Base-by-base conservation (phyloP, 2,329 filamentous ascomycete species). In the Phyllosticta capitalensis region DNA sequence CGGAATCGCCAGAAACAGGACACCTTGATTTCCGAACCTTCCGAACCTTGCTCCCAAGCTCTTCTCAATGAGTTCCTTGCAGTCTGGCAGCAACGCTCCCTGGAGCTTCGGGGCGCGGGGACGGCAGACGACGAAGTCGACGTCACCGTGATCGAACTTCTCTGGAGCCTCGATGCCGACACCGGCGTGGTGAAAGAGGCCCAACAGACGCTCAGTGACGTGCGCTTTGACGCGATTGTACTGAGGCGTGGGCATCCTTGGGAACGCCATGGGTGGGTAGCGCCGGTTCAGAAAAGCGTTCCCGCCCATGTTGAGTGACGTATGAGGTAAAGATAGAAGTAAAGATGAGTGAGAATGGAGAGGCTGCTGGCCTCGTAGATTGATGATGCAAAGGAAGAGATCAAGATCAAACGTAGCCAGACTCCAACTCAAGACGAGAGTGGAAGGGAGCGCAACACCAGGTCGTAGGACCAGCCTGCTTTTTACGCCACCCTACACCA, bases 151-250 rank as follows among this genome's bases (percentile, higher is more conserved):
- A 55, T 67, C 62, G 14, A 50, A 1, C 52, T 70, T 70, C 12
- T 48, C 60, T 1, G 68, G 66, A 58, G 68, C 61, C 58, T 69
- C 67, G 2, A 61, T 64, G 9, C 66, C 65, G 9, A 69, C 67
- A 7, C 62, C 63, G 26, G 69, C 65, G 52, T 66, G 61, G 14
- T 52, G 21, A 62, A 70, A 70, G 57, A 69, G 53, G 4, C 50
- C 60, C 1, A 52, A 54, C 9, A 70, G 63, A 14, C 56, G 58
- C 3, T 52, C 24, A 1, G 59, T 65, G 12, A 61, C 55, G 6
- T 60, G 61, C 10, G 49, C n/a, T 22, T 67, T 65, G 30, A 63
- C 49, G n/a, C 57, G 58, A 4, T 60, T 21, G 52, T 69, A 69
- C 5, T 67, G 58, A 1, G 59, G 51, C 1, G 55, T 55, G 1